A percentile compares a stretch with the other conserved stretches of the same genome.
Conservation (phyloP, 129 eudicot species). For the Saposhnikovia divaricata region DNA sequence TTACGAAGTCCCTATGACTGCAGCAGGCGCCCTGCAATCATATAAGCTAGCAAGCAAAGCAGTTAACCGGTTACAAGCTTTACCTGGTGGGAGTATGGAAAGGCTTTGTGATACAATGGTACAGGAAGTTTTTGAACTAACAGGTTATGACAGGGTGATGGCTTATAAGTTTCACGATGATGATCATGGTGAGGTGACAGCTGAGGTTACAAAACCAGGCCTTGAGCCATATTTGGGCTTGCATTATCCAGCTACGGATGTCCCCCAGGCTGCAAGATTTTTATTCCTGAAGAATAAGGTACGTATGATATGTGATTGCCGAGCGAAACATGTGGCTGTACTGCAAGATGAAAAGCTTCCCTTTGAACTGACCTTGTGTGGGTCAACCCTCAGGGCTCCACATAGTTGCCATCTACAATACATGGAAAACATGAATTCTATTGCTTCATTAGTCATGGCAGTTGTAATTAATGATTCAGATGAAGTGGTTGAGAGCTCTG, state of each 20-base stretch:
- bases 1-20: constrained; percentile 41
- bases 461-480: constrained; percentile 42
- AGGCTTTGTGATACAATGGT: constrained; percentile 55
- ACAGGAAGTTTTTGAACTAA: constrained; percentile 60
- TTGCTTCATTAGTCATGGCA: constrained; percentile 59
- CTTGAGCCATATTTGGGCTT: constrained; percentile 62
- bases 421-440: constrained; percentile 63
- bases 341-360: constrained; percentile 41
- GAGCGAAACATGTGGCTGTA: constrained; percentile 34
- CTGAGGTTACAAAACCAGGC: constrained; percentile 52
- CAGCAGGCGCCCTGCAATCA: constrained; percentile 53
- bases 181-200: constrained; percentile 62
- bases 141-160: constrained; percentile 76
- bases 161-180: constrained; percentile 71
- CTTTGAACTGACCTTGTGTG: constrained; percentile 44
- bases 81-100: constrained; percentile 59
- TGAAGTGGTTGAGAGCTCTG: background rate
- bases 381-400: constrained; percentile 62
- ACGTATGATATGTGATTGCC: constrained; percentile 54
- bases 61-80: constrained; percentile 48
- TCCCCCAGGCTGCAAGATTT: constrained; percentile 74
- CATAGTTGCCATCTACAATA: constrained; percentile 52
- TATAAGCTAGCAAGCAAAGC: constrained; percentile 60
- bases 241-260: constrained; percentile 69
- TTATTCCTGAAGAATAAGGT: constrained; percentile 71